A percentile compares a stretch with the other conserved stretches of the same genome.
phyloP scores from a whole-genome alignment of 345 rosid genomes.

The Bretschneidera sinensis region DNA sequence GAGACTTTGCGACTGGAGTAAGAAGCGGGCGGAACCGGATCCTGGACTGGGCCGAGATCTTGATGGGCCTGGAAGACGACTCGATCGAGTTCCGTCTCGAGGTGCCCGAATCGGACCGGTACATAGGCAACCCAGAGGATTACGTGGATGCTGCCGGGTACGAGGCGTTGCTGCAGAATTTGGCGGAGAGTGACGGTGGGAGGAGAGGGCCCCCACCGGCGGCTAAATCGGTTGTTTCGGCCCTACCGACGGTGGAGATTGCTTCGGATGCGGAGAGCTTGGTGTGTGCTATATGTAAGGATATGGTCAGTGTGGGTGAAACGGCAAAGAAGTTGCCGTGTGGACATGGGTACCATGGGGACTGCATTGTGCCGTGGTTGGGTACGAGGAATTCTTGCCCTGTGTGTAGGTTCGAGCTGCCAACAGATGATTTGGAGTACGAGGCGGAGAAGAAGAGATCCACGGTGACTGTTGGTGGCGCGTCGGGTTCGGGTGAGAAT shows the following conservation, averaged over 20 bases:
- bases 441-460: conserved; percentile 47
- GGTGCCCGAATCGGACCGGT: conserved; percentile 46
- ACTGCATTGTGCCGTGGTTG: conserved; percentile 68
- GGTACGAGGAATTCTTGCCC: conserved; percentile 72
- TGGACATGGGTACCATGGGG: conserved; percentile 64
- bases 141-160: conserved; percentile 58
- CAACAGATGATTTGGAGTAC: conserved; percentile 66
- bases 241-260: conserved; percentile 41
- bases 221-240: conserved; percentile 36
- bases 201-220: conserved; percentile 74
- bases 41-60: conserved; percentile 68
- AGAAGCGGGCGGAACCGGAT: conserved; percentile 65
- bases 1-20: conserved; percentile 42
- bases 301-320: conserved; percentile 45
- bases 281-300: conserved; percentile 62
- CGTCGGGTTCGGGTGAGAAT: conserved; percentile 25
- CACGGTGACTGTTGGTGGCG: conserved; percentile 15
- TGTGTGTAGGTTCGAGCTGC: conserved; percentile 58
- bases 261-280: conserved; percentile 21
- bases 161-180: conserved; percentile 57
- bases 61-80: conserved; percentile 63
- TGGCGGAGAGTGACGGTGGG: conserved; percentile 61
- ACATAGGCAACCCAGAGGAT: conserved; percentile 53
- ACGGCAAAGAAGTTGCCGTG: conserved; percentile 53
- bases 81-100: conserved; percentile 59